These are phyloP conservation scores for Emergomyces orientalis DNA, from an alignment of 2,329 filamentous ascomycete genomes.

Conservation along the genomic window DNA sequence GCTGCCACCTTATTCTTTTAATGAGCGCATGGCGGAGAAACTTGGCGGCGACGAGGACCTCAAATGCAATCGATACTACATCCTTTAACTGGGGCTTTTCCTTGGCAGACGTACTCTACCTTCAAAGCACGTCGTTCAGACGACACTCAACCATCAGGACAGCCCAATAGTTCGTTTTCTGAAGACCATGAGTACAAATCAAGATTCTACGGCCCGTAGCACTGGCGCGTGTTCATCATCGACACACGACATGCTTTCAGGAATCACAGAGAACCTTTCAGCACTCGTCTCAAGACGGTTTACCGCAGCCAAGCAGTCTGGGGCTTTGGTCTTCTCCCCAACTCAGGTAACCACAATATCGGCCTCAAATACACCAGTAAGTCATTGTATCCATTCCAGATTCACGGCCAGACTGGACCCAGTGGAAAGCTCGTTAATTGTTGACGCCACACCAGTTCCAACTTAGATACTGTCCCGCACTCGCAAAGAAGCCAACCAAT, in stretches of 20 bases:
- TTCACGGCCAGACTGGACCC: neutral
- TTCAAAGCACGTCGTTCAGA: no score
- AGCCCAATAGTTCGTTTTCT: neutral
- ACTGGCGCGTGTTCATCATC: neutral
- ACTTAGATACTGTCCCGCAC: slow-evolving; percentile 41
- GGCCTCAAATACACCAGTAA: slow-evolving; percentile 28
- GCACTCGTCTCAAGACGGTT: slow-evolving; percentile 31
- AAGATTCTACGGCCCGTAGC: neutral
- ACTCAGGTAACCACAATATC: slow-evolving; percentile 33
- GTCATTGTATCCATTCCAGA: slow-evolving; percentile 5
- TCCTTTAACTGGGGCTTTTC: no score
- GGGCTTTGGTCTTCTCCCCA: slow-evolving; percentile 31
- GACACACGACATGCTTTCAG: slow-evolving; percentile 27
- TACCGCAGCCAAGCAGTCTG: slow-evolving; percentile 27
- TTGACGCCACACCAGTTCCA: slow-evolving; percentile 31
- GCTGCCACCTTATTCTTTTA: no score
- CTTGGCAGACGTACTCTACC: no score
- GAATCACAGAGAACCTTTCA: slow-evolving; percentile 28
- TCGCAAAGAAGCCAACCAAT: slow-evolving; percentile 36
- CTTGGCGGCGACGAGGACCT: no score
- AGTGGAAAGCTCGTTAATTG: neutral
- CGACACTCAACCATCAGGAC: neutral
- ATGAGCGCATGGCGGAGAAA: no score
- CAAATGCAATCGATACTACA: no score
- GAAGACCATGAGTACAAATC: neutral